Evolutionary conservation across 2,329 filamentous ascomycete genomes (phyloP).

Genomic region (Penicillium oxalicum): DNA sequence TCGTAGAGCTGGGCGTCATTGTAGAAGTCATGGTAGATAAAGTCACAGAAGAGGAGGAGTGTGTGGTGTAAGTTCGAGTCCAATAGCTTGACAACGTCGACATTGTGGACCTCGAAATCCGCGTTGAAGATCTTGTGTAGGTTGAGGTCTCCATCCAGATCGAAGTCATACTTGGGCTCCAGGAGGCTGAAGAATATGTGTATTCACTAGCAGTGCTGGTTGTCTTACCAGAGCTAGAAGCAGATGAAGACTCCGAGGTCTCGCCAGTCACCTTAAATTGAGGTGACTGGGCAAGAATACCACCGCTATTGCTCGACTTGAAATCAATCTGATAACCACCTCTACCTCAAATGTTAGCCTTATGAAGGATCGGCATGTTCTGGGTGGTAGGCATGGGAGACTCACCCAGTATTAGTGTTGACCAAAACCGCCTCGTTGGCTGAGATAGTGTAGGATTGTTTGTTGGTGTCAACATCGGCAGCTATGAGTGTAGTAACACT

Average conservation of each 20-base stretch:
- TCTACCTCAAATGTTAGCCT: not conserved
- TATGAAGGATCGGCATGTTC: not conserved
- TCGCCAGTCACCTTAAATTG: conserved; percentile 27
- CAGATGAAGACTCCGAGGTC: conserved; percentile 12
- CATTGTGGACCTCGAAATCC: not conserved
- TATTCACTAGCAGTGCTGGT: conserved; percentile 23
- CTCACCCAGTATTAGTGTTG: conserved; percentile 22
- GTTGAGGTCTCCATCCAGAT: conserved; percentile 14
- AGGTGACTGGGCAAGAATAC: conserved; percentile 40
- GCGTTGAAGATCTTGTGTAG: conserved; percentile 11
- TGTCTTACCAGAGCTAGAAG: conserved; percentile 21
- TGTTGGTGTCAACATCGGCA: conserved; percentile 30
- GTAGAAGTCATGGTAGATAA: conserved; percentile 19
- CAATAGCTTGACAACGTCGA: no score
- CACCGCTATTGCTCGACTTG: conserved; percentile 32
- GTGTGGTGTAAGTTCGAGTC: no score
- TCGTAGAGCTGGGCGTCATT: conserved; percentile 11
- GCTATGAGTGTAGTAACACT: conserved; percentile 29
- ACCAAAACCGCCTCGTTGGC: conserved; percentile 23
- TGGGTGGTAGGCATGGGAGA: not conserved
- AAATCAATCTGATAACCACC: conserved; percentile 42
- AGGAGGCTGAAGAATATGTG: conserved; percentile 13
- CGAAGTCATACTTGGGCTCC: conserved; percentile 14
- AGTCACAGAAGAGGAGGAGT: not conserved
- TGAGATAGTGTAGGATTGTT: conserved; percentile 33